Base-by-base conservation (phyloP, 2,329 filamentous ascomycete species). In the Arthrinium puccinioides region DNA sequence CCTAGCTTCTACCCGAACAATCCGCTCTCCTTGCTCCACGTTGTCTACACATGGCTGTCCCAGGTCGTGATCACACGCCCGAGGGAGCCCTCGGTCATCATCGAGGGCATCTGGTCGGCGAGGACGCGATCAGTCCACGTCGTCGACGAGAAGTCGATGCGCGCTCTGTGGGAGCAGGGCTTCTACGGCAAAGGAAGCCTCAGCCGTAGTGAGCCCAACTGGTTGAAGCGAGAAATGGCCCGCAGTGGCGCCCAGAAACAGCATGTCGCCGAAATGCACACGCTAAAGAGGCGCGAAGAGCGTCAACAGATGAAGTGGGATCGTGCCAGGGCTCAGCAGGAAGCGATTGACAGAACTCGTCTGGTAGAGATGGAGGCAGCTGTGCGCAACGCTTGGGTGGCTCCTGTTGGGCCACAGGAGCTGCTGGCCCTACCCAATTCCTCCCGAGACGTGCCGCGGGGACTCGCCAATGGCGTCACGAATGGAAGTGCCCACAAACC, bases 101-200 rank as follows among this genome's bases (percentile, higher is more conserved):
- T 92, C 55, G 66, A 74, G 33, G 90, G 83, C 35, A 75, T 83
- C 47, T 96, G 90, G 71, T 90, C 87, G n/a, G 63, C 76, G 2
- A 76, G 82, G 39, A 94, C 87, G 4, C 78, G 82, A 21, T 92
- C 88, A 1, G 75, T 98, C 13, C 87, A 95, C 55, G 72, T 98
- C 39, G 87, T 79, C 14, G 83, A 96, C 57, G 69, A 79, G 19
- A 70, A 72, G 38, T 82, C 87, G 4, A 82, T 94, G 44, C 74
- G 84, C 38, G 87, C 82, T 2, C 63, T 98, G 18, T 98, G 94
- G 92, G 86, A 95, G 61, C 87, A 94, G 65, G 92, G 92, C 5
- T 98, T 98, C 63, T 98, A 90, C 61, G 94, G 94, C 32, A 96
- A 96, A 61, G 92, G 92, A 30, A 90, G 71, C 50, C 67, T 97